Evolutionary conservation across 83 land plant species (phyloP), one percentile per base, ranked within the genome.

Genomic region (Picea abies): DNA sequence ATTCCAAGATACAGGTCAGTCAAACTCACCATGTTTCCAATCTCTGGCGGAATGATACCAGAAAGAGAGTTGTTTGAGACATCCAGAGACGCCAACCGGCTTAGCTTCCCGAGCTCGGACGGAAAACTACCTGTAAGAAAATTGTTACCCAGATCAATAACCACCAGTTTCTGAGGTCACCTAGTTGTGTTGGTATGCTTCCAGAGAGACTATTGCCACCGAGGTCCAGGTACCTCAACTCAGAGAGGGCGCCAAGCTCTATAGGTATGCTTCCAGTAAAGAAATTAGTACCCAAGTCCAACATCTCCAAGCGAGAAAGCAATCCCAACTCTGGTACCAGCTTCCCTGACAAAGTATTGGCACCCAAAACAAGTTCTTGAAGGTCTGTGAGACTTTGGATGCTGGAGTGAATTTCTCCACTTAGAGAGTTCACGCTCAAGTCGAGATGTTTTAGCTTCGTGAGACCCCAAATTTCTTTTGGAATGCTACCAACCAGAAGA

Each of bases 121-220:
- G 79, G 67, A 26, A 84, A 65, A 32, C 25, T 37, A 15, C 86
- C 86, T 10, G 86, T 82, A 20, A 84, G 77, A 47, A 62, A 41
- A 68, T 84, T 84, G 84, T 84, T 82, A 62, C 79, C 61, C 19
- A 84, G 47, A 44, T 61, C 49, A 8, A 88, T 61, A 56, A 69
- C 17, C 8, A 29, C 56, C 49, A 88, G 20, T 70, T 70, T 19
- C 49, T 26, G 23, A 87, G 79, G 3, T 82, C 63, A 6, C 82
- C 87, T 23, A 89, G 80, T 76, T 70, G 82, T 15, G 76, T 4
- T 14, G 91, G 89, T 41, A 90, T 83, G 37, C 56, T 35, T 26
- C 91, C 90, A 41, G 71, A 41, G 41, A 90, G 35, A 29, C 72
- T 14, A 62, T 90, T 90, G n/a, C 19, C 56, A 19, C 83, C 82